phyloP scores from a whole-genome alignment of 78 protist species.

The slime mould (Dictyostelium discoideum) region DNA sequence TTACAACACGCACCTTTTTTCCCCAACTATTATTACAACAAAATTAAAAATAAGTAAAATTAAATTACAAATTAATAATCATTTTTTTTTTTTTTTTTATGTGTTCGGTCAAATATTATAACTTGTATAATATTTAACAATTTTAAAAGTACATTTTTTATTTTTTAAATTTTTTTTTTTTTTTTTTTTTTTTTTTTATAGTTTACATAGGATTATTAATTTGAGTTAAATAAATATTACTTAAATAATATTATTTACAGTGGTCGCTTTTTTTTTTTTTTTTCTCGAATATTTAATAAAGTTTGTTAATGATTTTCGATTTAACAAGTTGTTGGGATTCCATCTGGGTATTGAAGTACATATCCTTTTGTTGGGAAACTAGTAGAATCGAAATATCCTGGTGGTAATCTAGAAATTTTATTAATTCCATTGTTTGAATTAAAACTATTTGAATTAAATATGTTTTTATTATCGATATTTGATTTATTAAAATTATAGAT shows the following conservation, averaged over 20 bases:
- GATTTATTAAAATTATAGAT: not conserved
- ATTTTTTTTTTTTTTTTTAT: not conserved
- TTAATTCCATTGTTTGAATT: not conserved
- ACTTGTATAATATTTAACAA: not conserved
- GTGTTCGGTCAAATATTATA: not conserved
- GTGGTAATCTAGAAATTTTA: not conserved
- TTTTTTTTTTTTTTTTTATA: not conserved
- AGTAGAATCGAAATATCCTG: not conserved
- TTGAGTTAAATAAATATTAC: not conserved
- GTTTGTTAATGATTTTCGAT: not conserved
- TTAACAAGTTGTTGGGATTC: not conserved
- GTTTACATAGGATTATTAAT: not conserved
- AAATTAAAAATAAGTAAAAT: not conserved
- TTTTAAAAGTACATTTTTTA: not conserved
- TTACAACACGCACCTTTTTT: not conserved
- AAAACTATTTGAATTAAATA: not conserved
- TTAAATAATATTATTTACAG: not conserved
- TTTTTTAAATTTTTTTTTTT: not conserved
- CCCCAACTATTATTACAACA: not conserved
- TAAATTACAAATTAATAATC: not conserved
- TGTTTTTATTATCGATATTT: not conserved
- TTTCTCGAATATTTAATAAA: not conserved
- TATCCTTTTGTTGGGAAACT: slow-evolving; percentile 6
- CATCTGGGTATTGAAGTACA: slow-evolving; percentile 6
- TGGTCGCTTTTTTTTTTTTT: not conserved